Evolutionary conservation across 176 grass and related monocot genomes (phyloP).

Genomic region (Oryza australiensis): DNA sequence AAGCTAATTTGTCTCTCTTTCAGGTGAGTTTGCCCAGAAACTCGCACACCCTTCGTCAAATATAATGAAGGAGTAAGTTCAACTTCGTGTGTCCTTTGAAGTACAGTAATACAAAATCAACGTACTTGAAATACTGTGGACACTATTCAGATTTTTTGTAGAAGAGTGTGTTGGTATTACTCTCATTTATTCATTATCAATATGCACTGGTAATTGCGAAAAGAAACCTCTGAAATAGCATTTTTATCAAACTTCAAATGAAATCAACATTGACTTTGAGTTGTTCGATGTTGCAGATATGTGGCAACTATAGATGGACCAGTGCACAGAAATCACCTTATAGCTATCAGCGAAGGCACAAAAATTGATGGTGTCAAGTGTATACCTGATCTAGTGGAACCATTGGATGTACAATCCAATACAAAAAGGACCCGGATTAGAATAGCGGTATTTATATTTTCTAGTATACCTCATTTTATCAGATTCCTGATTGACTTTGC

Average conservation of each 20-base stretch:
- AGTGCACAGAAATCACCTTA: constrained; percentile 72
- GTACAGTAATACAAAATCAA: constrained; percentile 19
- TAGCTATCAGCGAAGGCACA: constrained; percentile 80
- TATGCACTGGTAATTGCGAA: constrained; percentile 6
- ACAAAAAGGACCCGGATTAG: constrained; percentile 64
- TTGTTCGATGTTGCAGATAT: constrained; percentile 65
- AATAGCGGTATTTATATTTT: constrained; percentile 74
- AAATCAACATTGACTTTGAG: constrained; percentile 19
- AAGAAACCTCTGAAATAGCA: background rate
- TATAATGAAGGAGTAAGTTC: constrained; percentile 85
- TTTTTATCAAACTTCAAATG: background rate
- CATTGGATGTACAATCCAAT: constrained; percentile 60
- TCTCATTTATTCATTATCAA: background rate
- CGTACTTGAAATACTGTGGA: background rate
- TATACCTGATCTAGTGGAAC: constrained; percentile 82
- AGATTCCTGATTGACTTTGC: constrained; percentile 23
- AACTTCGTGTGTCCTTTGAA: constrained; percentile 5
- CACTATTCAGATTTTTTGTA: background rate
- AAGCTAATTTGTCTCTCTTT: constrained; percentile 40
- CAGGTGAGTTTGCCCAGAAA: constrained; percentile 87
- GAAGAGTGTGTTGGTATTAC: background rate
- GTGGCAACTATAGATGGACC: constrained; percentile 75
- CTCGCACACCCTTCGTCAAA: constrained; percentile 94
- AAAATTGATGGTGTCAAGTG: constrained; percentile 78
- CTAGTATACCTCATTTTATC: constrained; percentile 2